These are phyloP conservation scores for Coemansia asiatica DNA, from an alignment of 192 early-diverging fungal species.

Conservation along the genomic window DNA sequence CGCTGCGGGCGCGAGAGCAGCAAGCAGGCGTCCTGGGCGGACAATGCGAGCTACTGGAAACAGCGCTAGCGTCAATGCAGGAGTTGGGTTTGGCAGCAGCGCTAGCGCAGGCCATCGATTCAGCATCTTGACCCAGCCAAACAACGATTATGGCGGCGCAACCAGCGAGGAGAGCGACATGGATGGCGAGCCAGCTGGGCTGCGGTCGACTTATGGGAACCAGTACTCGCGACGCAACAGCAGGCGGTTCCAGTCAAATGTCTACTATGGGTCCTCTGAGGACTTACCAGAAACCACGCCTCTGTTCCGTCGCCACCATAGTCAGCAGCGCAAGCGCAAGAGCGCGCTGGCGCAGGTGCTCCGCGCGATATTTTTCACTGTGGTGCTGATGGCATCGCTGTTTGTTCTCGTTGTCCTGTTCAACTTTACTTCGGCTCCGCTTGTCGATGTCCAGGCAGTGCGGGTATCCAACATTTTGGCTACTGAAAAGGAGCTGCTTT, in stretches of 20 bases:
- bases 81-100: conserved; percentile 8
- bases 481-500: conserved; percentile 68
- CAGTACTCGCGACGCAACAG: conserved; percentile 53
- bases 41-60: conserved; percentile 1
- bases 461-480: conserved; percentile 61
- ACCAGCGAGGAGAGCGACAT: conserved; percentile 52
- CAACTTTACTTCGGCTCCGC: conserved; percentile 53
- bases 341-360: conserved; percentile 22
- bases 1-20: conserved; percentile 8
- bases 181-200: conserved; percentile 46
- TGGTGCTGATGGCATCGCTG: conserved; percentile 30
- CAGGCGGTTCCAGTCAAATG: conserved; percentile 39
- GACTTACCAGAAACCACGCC: conserved; percentile 53
- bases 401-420: conserved; percentile 48
- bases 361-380: conserved; percentile 21
- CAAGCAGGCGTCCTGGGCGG: conserved; percentile 1
- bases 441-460: conserved; percentile 52
- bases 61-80: conserved; percentile 28
- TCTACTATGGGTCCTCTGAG: conserved; percentile 53
- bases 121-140: conserved; percentile 49
- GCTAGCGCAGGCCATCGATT: conserved; percentile 35
- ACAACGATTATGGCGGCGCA: conserved; percentile 42
- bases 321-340: conserved; percentile 41
- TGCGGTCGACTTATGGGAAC: conserved; percentile 44
- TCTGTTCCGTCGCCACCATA: conserved; percentile 45